phyloP scores from a whole-genome alignment of 2,329 filamentous ascomycete species.

The Hypoxylon sp. region DNA sequence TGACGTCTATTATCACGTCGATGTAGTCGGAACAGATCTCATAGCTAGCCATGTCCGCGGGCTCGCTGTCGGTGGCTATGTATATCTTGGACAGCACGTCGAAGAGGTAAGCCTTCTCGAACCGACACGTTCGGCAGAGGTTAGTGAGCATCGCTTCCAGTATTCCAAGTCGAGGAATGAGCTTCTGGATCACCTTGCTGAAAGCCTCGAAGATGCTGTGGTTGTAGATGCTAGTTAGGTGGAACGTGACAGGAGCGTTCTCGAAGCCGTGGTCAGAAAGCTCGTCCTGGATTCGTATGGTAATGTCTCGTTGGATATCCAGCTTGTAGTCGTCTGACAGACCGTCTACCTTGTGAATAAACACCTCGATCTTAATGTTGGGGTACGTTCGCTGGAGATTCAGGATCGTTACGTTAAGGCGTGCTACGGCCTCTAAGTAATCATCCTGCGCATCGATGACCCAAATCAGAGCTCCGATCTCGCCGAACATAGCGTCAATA shows the following conservation, averaged over 20 bases:
- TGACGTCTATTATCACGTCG: slow-evolving; percentile 96
- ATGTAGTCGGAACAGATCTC: slow-evolving; percentile 99
- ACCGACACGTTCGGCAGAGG: slow-evolving; percentile 89
- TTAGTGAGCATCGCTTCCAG: slow-evolving; percentile 95
- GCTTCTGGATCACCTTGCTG: slow-evolving; percentile 96
- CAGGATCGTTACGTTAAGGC: slow-evolving; percentile 87
- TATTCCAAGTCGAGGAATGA: slow-evolving; percentile 91
- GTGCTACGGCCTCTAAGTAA: slow-evolving; percentile 88
- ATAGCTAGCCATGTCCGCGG: slow-evolving; percentile 93
- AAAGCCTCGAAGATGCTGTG: slow-evolving; percentile 99
- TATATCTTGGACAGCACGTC: slow-evolving; percentile 99
- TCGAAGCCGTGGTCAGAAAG: slow-evolving; percentile 92
- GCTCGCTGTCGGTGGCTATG: slow-evolving; percentile 92
- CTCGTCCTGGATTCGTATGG: slow-evolving; percentile 95
- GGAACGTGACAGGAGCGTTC: slow-evolving; percentile 92
- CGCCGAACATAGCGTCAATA: slow-evolving; percentile 91
- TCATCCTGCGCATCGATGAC: slow-evolving; percentile 99
- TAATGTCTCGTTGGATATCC: slow-evolving; percentile 95
- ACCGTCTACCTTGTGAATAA: slow-evolving; percentile 99
- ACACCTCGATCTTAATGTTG: slow-evolving; percentile 95
- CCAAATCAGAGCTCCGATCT: slow-evolving; percentile 95
- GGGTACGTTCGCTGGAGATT: slow-evolving; percentile 89
- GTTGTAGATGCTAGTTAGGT: slow-evolving; percentile 97
- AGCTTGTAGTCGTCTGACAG: slow-evolving; percentile 95
- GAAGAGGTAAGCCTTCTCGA: slow-evolving; percentile 98